phyloP scores from a whole-genome alignment of 495 filamentous ascomycete species.

The Penicillium samsonianum region DNA sequence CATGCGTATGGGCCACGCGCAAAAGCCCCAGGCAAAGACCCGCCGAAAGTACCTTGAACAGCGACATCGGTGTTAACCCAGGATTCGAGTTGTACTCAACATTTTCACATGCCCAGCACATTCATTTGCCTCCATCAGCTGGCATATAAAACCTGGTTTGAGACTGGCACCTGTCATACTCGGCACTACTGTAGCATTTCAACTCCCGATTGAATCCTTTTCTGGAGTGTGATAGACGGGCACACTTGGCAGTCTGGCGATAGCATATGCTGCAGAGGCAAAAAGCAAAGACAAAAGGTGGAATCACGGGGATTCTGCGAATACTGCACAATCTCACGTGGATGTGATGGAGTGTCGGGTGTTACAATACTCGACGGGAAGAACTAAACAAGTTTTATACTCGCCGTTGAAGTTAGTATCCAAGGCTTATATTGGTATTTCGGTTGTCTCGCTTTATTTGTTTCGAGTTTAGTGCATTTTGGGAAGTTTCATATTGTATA shows the following conservation, averaged over 20 bases:
- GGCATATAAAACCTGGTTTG: not conserved
- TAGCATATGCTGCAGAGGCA: not conserved
- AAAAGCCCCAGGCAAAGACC: not conserved
- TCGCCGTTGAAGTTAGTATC: not conserved
- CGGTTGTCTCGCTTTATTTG: not conserved
- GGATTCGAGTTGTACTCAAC: not conserved
- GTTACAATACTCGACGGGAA: not conserved
- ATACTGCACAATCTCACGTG: constrained; percentile 4
- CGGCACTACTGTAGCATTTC: constrained; percentile 5
- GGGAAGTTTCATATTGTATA: not conserved
- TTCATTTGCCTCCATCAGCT: not conserved
- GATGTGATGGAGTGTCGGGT: not conserved
- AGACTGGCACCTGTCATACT: not conserved
- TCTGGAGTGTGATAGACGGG: not conserved
- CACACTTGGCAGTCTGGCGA: not conserved
- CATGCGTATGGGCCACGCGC: not conserved
- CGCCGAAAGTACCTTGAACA: not conserved
- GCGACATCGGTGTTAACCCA: not conserved
- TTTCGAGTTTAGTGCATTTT: not conserved
- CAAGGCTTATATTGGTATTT: not conserved
- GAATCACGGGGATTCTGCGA: not conserved
- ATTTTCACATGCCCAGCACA: not conserved
- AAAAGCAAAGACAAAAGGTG: not conserved
- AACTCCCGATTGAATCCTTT: not conserved
- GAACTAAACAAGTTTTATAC: not conserved